Evolutionary conservation across 2,329 filamentous ascomycete species (phyloP).

Genomic region (Eutypella sp.): DNA sequence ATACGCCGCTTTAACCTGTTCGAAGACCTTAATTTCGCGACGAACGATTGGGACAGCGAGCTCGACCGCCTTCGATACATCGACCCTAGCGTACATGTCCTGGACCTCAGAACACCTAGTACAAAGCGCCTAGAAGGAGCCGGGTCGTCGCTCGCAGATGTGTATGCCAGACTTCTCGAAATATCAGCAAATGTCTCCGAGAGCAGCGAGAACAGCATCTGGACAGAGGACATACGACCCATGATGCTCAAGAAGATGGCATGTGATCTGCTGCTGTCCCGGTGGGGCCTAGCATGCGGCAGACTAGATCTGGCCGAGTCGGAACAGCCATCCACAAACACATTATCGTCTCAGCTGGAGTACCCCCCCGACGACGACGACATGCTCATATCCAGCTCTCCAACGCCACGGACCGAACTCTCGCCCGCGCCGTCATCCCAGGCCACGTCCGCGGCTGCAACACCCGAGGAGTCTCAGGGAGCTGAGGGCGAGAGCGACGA

Average conservation of each 20-base stretch:
- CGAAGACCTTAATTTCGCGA: conserved; percentile 8
- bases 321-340: conserved; percentile 4
- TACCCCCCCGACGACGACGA: conserved; percentile 16
- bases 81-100: conserved; percentile 14
- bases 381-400: conserved; percentile 15
- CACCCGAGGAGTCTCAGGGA: conserved; percentile 3
- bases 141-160: conserved; percentile 14
- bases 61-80: conserved; percentile 17
- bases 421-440: conserved; percentile 12
- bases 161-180: conserved; percentile 12
- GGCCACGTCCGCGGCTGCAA: conserved; percentile 11
- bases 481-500: conserved; percentile 11
- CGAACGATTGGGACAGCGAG: conserved; percentile 20
- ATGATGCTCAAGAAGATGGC: conserved; percentile 17
- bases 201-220: conserved; percentile 1
- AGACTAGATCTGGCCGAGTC: conserved; percentile 5
- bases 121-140: conserved; percentile 6
- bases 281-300: conserved; percentile 17
- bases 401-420: conserved; percentile 14
- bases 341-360: conserved; percentile 1
- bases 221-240: conserved; percentile 5
- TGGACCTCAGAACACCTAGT: conserved; percentile 11
- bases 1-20: conserved; percentile 11
- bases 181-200: conserved; percentile 5
- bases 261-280: conserved; percentile 25